Evolutionary conservation across 2,329 filamentous ascomycete genomes (phyloP).

Genomic region (Cercospora brassicicola): DNA sequence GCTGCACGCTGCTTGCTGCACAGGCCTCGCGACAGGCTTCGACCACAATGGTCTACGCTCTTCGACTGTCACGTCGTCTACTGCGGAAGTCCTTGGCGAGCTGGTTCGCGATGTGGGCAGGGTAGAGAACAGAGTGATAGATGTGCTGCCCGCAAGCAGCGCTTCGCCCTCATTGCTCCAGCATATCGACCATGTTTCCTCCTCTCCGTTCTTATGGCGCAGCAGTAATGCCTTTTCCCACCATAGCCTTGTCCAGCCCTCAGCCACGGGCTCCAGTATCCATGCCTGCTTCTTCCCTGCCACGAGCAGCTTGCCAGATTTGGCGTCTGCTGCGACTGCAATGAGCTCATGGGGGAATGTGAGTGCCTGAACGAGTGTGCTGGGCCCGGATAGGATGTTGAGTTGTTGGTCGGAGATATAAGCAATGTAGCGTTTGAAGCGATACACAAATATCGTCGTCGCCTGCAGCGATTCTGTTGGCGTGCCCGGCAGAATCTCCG

Average conservation of each 20-base stretch:
- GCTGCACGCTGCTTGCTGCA: slow-evolving; percentile 74
- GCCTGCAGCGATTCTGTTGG: slow-evolving; percentile 76
- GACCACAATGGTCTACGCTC: slow-evolving; percentile 63
- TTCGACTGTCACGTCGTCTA: slow-evolving; percentile 46
- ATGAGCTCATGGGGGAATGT: slow-evolving; percentile 59
- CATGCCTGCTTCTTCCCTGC: slow-evolving; percentile 67
- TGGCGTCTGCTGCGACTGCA: slow-evolving; percentile 77
- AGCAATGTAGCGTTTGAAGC: slow-evolving; percentile 69
- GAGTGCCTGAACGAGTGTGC: slow-evolving; percentile 80
- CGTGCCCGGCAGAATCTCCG: slow-evolving; percentile 69
- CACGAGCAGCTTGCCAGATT: slow-evolving; percentile 79
- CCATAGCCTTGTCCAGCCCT: slow-evolving; percentile 73
- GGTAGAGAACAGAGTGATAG: slow-evolving; percentile 68
- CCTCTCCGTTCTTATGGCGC: slow-evolving; percentile 45
- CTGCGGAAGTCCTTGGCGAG: slow-evolving; percentile 26
- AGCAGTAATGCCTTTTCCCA: slow-evolving; percentile 66
- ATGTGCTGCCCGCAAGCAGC: slow-evolving; percentile 67
- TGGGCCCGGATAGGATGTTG: slow-evolving; percentile 73
- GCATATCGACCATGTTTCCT: slow-evolving; percentile 64
- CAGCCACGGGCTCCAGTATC: slow-evolving; percentile 74
- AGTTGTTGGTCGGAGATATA: slow-evolving; percentile 90
- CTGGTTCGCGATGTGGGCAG: slow-evolving; percentile 37
- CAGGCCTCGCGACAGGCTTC: slow-evolving; percentile 68
- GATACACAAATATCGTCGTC: slow-evolving; percentile 72
- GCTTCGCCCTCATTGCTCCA: slow-evolving; percentile 88